These are phyloP conservation scores for Lentinus polychrous DNA, from an alignment of 1,284 basidiomycete genomes.

Conservation along the genomic window DNA sequence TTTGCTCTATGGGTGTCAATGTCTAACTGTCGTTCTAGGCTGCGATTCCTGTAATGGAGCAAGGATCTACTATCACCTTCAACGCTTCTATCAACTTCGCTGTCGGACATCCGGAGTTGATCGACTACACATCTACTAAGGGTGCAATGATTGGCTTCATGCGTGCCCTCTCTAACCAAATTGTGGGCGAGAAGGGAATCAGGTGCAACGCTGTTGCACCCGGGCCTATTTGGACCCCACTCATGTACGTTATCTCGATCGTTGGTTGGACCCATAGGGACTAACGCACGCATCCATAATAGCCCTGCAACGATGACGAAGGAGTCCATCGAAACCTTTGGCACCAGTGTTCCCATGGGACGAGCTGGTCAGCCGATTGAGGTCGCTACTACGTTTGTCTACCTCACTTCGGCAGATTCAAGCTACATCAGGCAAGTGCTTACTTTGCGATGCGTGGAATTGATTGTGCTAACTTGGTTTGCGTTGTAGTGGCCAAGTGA, in stretches of 20 bases:
- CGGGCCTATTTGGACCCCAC: constrained; percentile 48
- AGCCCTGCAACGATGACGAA: constrained; percentile 41
- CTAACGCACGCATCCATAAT: background rate
- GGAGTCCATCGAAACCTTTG: constrained; percentile 37
- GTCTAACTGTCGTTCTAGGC: constrained; percentile 24
- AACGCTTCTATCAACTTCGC: constrained; percentile 44
- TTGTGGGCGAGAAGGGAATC: constrained; percentile 43
- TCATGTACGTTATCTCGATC: constrained; percentile 27
- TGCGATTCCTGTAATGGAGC: constrained; percentile 31
- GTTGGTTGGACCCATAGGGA: background rate
- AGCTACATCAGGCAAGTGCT: constrained; percentile 38
- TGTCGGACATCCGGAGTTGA: constrained; percentile 44
- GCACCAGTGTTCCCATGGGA: constrained; percentile 37
- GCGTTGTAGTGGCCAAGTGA: constrained; percentile 27
- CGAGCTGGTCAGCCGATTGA: constrained; percentile 52
- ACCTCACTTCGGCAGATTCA: constrained; percentile 43
- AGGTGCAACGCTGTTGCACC: constrained; percentile 46
- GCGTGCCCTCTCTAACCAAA: constrained; percentile 43
- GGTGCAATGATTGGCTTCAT: constrained; percentile 45
- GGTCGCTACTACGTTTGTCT: constrained; percentile 47
- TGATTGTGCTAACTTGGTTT: background rate
- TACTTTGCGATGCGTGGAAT: background rate
- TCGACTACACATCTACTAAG: constrained; percentile 53
- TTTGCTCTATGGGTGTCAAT: constrained; percentile 29
- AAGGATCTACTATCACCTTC: constrained; percentile 42